Evolutionary conservation across 176 grass and related monocot genomes (phyloP).

Genomic region (Paspalum vaginatum): DNA sequence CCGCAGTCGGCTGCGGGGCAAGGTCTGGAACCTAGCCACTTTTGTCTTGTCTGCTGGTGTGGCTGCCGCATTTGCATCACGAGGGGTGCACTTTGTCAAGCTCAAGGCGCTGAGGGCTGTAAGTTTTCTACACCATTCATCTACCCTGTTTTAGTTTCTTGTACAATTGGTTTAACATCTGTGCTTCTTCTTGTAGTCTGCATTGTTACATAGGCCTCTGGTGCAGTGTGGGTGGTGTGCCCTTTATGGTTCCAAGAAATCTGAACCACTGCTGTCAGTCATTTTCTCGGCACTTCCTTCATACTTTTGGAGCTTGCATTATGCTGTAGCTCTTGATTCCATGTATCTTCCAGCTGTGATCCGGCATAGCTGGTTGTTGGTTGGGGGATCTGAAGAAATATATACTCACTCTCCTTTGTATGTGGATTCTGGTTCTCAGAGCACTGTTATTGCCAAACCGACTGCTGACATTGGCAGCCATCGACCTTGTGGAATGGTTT

Average conservation of each 20-base stretch:
- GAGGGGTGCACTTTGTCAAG: constrained; percentile 71
- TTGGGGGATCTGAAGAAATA: constrained; percentile 17
- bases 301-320: constrained; percentile 76
- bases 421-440: constrained; percentile 30
- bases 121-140: constrained; percentile 41
- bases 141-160: background rate
- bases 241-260: constrained; percentile 47
- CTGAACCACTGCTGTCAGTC: constrained; percentile 54
- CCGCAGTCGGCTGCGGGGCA: constrained; percentile 8
- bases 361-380: constrained; percentile 1
- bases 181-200: constrained; percentile 52
- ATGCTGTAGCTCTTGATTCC: constrained; percentile 46
- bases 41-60: constrained; percentile 43
- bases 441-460: background rate
- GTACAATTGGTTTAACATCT: constrained; percentile 2
- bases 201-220: constrained; percentile 40
- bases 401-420: constrained; percentile 22
- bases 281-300: constrained; percentile 69
- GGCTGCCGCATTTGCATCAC: constrained; percentile 35
- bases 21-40: constrained; percentile 54
- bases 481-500: constrained; percentile 11
- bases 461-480: background rate
- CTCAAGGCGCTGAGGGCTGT: constrained; percentile 44
- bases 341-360: constrained; percentile 60
- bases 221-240: constrained; percentile 59